A percentile compares a stretch with the other conserved stretches of the same genome.
phyloP scores from a whole-genome alignment of 305 asterid species.

The Fraxinus paxiana region DNA sequence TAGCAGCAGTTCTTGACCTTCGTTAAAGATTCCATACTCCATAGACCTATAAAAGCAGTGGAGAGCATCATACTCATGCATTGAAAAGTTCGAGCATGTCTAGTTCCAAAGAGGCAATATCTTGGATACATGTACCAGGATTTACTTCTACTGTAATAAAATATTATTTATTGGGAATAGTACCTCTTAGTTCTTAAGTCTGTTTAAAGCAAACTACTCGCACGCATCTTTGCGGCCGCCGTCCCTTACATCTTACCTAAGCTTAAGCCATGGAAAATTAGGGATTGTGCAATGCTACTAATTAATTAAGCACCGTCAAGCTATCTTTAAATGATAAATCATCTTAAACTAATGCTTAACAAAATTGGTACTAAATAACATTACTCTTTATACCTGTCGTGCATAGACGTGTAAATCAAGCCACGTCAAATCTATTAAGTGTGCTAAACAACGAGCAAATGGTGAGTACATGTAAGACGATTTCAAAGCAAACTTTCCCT shows the following conservation, averaged over 20 bases:
- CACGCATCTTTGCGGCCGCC: neutral
- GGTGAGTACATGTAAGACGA: neutral
- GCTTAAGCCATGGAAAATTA: neutral
- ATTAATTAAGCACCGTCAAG: neutral
- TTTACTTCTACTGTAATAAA: neutral
- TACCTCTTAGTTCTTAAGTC: neutral
- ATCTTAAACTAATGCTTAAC: neutral
- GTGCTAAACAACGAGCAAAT: neutral
- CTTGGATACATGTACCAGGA: conserved; percentile 20
- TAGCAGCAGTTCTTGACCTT: conserved; percentile 23
- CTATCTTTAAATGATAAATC: neutral
- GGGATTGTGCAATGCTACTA: neutral
- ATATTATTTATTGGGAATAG: neutral
- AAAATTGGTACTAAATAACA: neutral
- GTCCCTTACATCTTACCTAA: neutral
- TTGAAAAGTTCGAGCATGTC: conserved; percentile 25
- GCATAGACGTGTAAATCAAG: neutral
- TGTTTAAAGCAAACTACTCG: neutral
- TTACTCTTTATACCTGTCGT: neutral
- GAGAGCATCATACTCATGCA: conserved; percentile 26
- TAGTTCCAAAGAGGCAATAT: conserved; percentile 33
- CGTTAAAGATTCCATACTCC: conserved; percentile 5
- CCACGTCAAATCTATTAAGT: neutral
- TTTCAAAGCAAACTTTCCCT: neutral
- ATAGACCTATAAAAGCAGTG: neutral